Conservation (phyloP, 2,329 filamentous ascomycete genomes). For the Fusarium dimerum region DNA sequence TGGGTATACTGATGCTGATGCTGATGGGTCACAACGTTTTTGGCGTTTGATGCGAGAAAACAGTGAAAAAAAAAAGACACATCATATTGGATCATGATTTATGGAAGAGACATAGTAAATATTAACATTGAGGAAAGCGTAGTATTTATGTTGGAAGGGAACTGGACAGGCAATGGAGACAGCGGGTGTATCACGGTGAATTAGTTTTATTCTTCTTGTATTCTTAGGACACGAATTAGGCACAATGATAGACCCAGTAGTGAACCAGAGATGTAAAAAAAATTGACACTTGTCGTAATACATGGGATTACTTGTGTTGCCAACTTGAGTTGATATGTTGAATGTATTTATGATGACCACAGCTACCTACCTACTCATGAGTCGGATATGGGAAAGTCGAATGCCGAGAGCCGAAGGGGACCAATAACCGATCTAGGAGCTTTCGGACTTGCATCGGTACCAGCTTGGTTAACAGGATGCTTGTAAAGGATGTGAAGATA, state of each 20-base stretch:
- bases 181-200: not conserved
- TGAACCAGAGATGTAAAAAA: not conserved
- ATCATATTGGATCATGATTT: not conserved
- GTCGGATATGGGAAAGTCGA: not conserved
- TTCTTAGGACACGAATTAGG: not conserved
- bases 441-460: not conserved
- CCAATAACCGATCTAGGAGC: not conserved
- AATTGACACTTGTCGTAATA: not conserved
- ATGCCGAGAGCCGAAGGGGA: not conserved
- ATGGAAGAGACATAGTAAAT: conserved; percentile 1
- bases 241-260: not conserved
- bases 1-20: not conserved
- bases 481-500: no score
- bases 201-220: not conserved
- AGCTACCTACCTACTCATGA: not conserved
- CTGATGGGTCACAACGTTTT: conserved; percentile 2
- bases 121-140: conserved; percentile 14
- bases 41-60: conserved; percentile 26
- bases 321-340: no score
- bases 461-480: not conserved
- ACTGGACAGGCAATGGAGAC: not conserved
- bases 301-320: not conserved
- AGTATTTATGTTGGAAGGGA: conserved; percentile 4
- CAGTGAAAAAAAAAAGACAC: conserved; percentile 15
- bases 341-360: not conserved